Conservation (phyloP, 1,139 yeast genomes). For the Blastobotrys proliferans region DNA sequence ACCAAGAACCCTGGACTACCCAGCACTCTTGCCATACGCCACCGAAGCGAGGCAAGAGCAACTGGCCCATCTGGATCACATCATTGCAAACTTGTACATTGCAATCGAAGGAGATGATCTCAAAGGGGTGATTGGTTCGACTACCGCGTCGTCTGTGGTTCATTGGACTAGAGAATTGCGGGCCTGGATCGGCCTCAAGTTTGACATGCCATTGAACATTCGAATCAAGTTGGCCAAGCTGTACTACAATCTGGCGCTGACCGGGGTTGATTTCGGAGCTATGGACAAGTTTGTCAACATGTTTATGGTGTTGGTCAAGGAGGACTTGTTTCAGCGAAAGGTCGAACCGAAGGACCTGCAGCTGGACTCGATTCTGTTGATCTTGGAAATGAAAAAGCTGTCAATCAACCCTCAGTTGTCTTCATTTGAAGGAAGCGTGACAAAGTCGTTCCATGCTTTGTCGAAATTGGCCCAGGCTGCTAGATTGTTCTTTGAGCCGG, state of each 20-base stretch:
- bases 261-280: conserved; percentile 69
- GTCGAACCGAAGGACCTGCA: conserved; percentile 23
- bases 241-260: conserved; percentile 67
- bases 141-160: conserved; percentile 70
- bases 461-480: conserved; percentile 48
- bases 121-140: conserved; percentile 66
- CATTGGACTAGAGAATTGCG: conserved; percentile 89
- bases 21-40: conserved; percentile 67
- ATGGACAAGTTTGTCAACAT: conserved; percentile 61
- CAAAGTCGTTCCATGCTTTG: conserved; percentile 42
- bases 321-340: conserved; percentile 25
- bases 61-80: conserved; percentile 71
- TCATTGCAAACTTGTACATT: conserved; percentile 72
- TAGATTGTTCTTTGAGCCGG: conserved; percentile 41
- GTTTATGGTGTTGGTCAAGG: conserved; percentile 48
- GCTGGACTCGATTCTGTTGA: conserved; percentile 29
- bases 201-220: conserved; percentile 68
- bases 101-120: conserved; percentile 75
- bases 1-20: conserved; percentile 54
- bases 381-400: conserved; percentile 22
- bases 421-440: conserved; percentile 24
- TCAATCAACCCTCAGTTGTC: conserved; percentile 24
- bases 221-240: conserved; percentile 63
- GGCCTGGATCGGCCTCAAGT: conserved; percentile 76
- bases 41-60: conserved; percentile 68